These are phyloP conservation scores for Euphorbia schlechtendalii DNA, from an alignment of 441 rosid genomes.

Conservation along the genomic window DNA sequence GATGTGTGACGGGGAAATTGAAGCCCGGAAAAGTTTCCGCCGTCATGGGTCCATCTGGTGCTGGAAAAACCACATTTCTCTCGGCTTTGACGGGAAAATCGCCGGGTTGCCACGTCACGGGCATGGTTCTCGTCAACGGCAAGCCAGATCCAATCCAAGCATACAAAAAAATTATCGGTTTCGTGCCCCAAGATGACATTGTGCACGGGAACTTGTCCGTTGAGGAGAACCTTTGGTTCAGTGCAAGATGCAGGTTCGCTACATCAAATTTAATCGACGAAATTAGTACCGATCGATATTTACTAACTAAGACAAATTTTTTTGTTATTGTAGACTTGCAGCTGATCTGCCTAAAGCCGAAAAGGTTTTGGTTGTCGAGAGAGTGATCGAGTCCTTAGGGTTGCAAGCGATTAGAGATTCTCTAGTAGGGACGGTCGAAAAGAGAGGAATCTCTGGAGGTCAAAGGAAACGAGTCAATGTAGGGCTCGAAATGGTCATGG, in stretches of 20 bases:
- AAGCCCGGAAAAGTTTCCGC: slow-evolving; percentile 91
- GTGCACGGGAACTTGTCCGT: slow-evolving; percentile 98
- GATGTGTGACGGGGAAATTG: slow-evolving; percentile 86
- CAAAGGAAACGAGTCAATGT: slow-evolving; percentile 96
- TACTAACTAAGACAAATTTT: neutral
- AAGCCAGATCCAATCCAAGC: slow-evolving; percentile 68
- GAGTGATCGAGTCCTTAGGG: slow-evolving; percentile 86
- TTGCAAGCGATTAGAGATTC: slow-evolving; percentile 77
- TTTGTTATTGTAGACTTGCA: slow-evolving; percentile 43
- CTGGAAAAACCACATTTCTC: slow-evolving; percentile 96
- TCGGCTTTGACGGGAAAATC: slow-evolving; percentile 89
- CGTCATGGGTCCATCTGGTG: slow-evolving; percentile 99
- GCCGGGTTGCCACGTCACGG: slow-evolving; percentile 63
- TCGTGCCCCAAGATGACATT: slow-evolving; percentile 95
- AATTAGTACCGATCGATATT: neutral
- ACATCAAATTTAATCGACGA: neutral
- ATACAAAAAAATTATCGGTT: slow-evolving; percentile 85
- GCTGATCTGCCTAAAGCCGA: slow-evolving; percentile 73
- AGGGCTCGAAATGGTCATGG: slow-evolving; percentile 99
- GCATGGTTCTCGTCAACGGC: slow-evolving; percentile 77
- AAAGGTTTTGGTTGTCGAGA: slow-evolving; percentile 81
- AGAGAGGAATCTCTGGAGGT: slow-evolving; percentile 96
- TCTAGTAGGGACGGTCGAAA: slow-evolving; percentile 91
- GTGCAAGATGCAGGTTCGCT: slow-evolving; percentile 93
- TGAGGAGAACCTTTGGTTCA: slow-evolving; percentile 96